Base-by-base conservation (phyloP, 768 basidiomycete species). In the Leccinellum luteum region DNA sequence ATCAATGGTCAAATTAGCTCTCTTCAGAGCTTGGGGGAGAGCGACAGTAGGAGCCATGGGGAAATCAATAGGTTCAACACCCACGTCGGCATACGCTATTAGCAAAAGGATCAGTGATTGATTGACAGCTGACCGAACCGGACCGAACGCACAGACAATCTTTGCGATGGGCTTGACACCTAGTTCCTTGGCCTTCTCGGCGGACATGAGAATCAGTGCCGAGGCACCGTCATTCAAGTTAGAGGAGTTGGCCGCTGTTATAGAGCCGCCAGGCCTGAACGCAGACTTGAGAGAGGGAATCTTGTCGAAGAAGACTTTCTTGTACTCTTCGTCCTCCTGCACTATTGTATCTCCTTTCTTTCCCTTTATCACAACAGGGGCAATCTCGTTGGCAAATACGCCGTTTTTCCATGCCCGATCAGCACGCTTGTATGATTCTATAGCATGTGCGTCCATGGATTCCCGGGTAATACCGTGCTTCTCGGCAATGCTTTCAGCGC, bases 221-320 rank as follows among this genome's bases (percentile, higher is more conserved):
- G 92, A 94, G 23, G 96, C 97, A 69, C 97, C 97, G 70, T 99
- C 97, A 73, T 94, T 97, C 66, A 99, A 73, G 60, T 84, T 90
- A 17, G 92, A 95, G 6, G 97, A 93, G 78, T 99, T 99, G 62
- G 97, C 97, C 57, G 97, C 89, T 19, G 97, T 99, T 76, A 99
- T 93, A 53, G 81, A 84, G 51, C 94, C 94, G 57, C 86, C 90
- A 60, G 86, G 80, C 76, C 89, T 87, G 85, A 99, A 99, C 32
- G 89, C 89, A 51, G 95, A 93, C 62, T 84, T 85, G 60, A 99
- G 82, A 6, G 85, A 78, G 32, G 94, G 92, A 62, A 98, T 83
- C 74, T 99, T 99, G 61, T 97, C 95, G 69, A 85, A 94, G 67
- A 96, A 85, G 63, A 99, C 85, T 64, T 94, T 90, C 80, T 95